phyloP scores from a whole-genome alignment of 1,139 yeast genomes.

The Wickerhamomyces sp. region DNA sequence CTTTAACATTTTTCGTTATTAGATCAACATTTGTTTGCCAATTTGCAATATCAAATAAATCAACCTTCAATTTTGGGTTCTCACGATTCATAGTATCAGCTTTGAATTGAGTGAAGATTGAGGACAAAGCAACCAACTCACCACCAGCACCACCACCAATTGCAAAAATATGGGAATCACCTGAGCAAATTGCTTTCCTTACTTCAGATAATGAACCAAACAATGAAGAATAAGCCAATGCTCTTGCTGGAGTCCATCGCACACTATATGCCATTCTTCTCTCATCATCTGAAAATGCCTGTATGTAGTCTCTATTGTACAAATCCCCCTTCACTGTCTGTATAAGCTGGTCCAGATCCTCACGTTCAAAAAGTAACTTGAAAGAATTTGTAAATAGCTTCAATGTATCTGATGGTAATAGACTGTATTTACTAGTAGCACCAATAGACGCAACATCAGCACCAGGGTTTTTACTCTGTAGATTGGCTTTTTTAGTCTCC shows the following conservation, averaged over 20 bases:
- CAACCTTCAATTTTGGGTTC: conserved; percentile 34
- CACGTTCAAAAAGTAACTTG: conserved; percentile 38
- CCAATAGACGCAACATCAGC: conserved; percentile 9
- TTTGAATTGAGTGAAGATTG: conserved; percentile 49
- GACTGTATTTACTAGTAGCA: conserved; percentile 16
- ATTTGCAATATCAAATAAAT: conserved; percentile 71
- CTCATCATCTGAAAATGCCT: conserved; percentile 61
- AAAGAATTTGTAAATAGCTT: conserved; percentile 47
- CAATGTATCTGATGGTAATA: conserved; percentile 39
- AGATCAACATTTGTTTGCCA: conserved; percentile 55
- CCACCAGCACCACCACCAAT: conserved; percentile 93
- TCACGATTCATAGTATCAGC: conserved; percentile 27
- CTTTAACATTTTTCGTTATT: conserved; percentile 38
- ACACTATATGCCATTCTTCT: conserved; percentile 74
- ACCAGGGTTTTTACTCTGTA: not conserved
- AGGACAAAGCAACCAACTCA: conserved; percentile 66
- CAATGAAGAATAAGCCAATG: conserved; percentile 66
- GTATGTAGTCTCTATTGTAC: conserved; percentile 61
- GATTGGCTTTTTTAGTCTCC: not conserved
- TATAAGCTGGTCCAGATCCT: conserved; percentile 38
- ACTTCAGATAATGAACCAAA: conserved; percentile 48
- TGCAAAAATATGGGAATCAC: conserved; percentile 41
- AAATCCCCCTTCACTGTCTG: conserved; percentile 68
- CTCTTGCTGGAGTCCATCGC: conserved; percentile 83
- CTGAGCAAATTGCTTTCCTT: conserved; percentile 19